Evolutionary conservation across 2,329 filamentous ascomycete species (phyloP).

Genomic region (Ophiosphaerella narmari): DNA sequence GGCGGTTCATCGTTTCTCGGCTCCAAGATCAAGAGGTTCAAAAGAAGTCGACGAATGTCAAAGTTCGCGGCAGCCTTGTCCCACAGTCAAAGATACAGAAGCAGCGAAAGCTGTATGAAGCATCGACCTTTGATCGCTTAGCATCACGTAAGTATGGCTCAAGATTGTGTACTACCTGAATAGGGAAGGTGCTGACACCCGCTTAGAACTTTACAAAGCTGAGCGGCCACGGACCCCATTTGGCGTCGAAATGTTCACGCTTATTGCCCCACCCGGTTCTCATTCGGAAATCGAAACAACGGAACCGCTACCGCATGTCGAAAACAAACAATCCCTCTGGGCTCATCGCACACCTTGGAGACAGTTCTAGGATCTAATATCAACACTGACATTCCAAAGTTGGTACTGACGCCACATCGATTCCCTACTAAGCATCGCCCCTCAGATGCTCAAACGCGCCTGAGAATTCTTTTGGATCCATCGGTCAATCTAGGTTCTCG

Average conservation of each 20-base stretch:
- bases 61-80: constrained; percentile 2
- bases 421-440: too few relatives aligned
- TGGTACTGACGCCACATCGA: too few relatives aligned
- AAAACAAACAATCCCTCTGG: too few relatives aligned
- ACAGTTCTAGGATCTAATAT: too few relatives aligned
- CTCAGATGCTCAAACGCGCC: not conserved
- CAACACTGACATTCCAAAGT: too few relatives aligned
- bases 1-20: constrained; percentile 3
- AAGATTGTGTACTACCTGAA: not conserved
- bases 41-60: not conserved
- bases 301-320: too few relatives aligned
- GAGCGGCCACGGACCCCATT: not conserved
- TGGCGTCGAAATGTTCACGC: constrained; percentile 2
- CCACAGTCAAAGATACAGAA: constrained; percentile 4
- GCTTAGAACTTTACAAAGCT: not conserved
- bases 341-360: too few relatives aligned
- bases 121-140: not conserved
- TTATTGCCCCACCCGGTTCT: not conserved
- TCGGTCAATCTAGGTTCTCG: not conserved
- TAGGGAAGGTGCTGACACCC: not conserved
- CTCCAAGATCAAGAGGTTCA: not conserved
- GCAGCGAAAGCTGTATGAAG: constrained; percentile 2
- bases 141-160: not conserved
- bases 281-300: not conserved
- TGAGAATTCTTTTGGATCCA: not conserved